Evolutionary conservation across 106 monocot genomes (phyloP), one percentile per base, ranked within the genome.

Genomic region (Dendrobium officinale): DNA sequence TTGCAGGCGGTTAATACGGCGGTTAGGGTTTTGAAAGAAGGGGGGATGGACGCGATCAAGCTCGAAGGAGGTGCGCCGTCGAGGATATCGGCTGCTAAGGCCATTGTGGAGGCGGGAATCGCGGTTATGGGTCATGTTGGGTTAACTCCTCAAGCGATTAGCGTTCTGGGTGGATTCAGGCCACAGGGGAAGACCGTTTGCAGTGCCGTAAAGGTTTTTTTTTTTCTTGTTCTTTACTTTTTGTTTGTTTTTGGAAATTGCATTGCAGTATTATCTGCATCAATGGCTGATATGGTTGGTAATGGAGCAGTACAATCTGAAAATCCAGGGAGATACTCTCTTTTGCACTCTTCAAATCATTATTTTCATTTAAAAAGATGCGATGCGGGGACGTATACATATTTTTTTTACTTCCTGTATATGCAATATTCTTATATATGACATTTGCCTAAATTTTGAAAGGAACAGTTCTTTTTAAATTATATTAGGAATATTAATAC

Each of bases 111-210:
- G 87, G 88, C 98, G 1, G 98, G 98, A 74, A 98, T 98, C 48
- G 98, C 95, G 5, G 95, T 95, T 4, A 95, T 95, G 91, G 98
- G 98, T 5, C 98, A 98, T 48, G 98, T 98, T 9, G 98, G 95
- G n/a, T 83, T 99, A 18, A 99, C 98, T 19, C 95, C 95, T 45
- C 98, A 95, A 82, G 95, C 98, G 1, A 95, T 95, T 49, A 95
- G 98, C 68, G 95, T 95, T 43, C 91, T 99, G 10, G 98, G 92
- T 9, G 95, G 98, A 7, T 99, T 99, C 85, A 75, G 98, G 59
- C 98, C 98, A 1, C 98, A 99, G 59, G 98, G 92, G 77, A 95
- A 81, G 82, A 99, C 81, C 24, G 70, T 88, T 13, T 54, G 83
- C 55, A 91, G 98, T 64, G 98, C 98, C 22, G 81, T 95, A 37